Evolutionary conservation across 495 filamentous ascomycete species (phyloP), one percentile per base, ranked within the genome.

Genomic region (Neurospora africana): DNA sequence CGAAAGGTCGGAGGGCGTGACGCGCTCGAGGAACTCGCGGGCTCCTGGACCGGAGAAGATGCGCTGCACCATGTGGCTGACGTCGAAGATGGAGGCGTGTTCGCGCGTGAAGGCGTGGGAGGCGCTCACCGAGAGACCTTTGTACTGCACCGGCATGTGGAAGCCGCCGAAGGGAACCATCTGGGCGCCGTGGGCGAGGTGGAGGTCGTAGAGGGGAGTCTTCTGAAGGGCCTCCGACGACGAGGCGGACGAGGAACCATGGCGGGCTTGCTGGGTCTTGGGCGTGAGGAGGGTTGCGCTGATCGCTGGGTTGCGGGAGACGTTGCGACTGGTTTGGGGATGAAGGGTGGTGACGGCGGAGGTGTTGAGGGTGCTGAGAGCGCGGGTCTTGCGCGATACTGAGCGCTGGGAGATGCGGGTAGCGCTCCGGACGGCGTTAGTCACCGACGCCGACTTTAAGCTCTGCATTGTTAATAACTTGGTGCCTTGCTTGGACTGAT

Each of bases 81-180:
- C 92, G 79, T 99, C 95, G 77, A 99, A 99, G 74, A 99, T 82
- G 73, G 93, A 96, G 53, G 91, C 89, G 81, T 93, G 92, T 78
- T 89, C 87, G 41, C 96, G 86, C 11, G 95, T 97, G 88, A 93
- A 97, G 72, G 88, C 83, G 83, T 99, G 95, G 74, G 92, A 95
- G 68, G 91, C 89, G 69, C 86, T 85, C 74, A 97, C 88, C 77
- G 88, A 87, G 72, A 92, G 84, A 73, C 90, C 89, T 33, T 84
- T 78, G 82, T 98, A 99, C 75, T 94, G 90, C 35, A 99, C 88
- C 21, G 95, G 96, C 95, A 99, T 98, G 70, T 86, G 85, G 83
- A 89, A 98, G 74, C 94, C 94, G 71, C 91, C 95, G 79, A 97
- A 99, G n/a, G 92, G 92, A 70, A 98, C 94, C 90, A 99, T 97